Base-by-base conservation (phyloP, 139 green algal species). In the Asterochloris erici region DNA sequence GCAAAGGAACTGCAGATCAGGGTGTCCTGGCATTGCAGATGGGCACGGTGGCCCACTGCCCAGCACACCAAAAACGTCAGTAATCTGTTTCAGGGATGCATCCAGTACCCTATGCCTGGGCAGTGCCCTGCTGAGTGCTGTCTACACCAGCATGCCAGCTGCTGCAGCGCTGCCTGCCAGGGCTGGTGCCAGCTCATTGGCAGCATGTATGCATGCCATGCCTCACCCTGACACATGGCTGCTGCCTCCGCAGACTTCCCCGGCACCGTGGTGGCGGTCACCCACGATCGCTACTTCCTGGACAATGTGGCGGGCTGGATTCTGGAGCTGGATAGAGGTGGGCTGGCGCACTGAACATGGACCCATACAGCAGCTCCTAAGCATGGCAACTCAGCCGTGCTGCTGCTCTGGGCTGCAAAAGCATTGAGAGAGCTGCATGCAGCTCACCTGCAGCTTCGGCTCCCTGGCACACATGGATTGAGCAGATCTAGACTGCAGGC, bases 301-400 rank as follows among this genome's bases (percentile, higher is more conserved):
- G 88, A 94, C 74, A 93, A 95, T 69, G 90, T 96, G 63, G 91
- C 90, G 24, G 89, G 77, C 68, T 96, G 91, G 91, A 95, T 96
- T 85, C 81, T 97, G 81, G 93, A 96, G 83, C 89, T 96, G 79
- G 92, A 96, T 84, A 78, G 89, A 4, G 92, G 38, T 54, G 38
- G 38, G 38, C 38, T 54, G 6, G 38, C 38, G 6, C 2, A 54
- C 38, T n/a, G n/a, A n/a, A n/a, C n/a, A n/a, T n/a, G n/a, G n/a
- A n/a, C n/a, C n/a, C n/a, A n/a, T n/a, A n/a, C n/a, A n/a, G n/a
- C n/a, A n/a, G n/a, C n/a, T n/a, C n/a, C n/a, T n/a, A n/a, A n/a
- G n/a, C n/a, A n/a, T n/a, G n/a, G n/a, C n/a, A n/a, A n/a, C n/a
- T n/a, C 38, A 54, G 38, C 38, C 38, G 6, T 54, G 38, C 38